A percentile compares a stretch with the other conserved stretches of the same genome.
phyloP scores from a whole-genome alignment of 1,284 basidiomycete species.

The Volvariella volvacea region DNA sequence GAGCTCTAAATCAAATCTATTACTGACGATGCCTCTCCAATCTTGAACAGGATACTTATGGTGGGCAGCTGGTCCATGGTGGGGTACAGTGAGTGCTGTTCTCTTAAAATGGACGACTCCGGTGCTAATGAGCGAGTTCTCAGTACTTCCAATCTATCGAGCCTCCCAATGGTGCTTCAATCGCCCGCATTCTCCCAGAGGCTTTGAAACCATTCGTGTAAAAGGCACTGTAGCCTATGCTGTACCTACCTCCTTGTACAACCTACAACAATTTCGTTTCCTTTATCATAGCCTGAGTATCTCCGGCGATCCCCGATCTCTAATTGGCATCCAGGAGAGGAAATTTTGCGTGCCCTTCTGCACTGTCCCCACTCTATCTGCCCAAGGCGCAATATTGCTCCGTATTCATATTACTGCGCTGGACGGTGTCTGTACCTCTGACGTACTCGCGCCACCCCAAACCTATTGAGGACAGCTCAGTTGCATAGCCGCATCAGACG shows the following conservation, averaged over 20 bases:
- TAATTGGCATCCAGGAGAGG: too few species aligned
- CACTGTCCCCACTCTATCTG: too few species aligned
- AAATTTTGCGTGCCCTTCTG: too few species aligned
- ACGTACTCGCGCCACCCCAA: too few species aligned
- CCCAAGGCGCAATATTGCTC: too few species aligned
- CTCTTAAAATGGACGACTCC: background rate
- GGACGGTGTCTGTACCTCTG: too few species aligned
- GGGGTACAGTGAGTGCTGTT: slow-evolving; percentile 41
- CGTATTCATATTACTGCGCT: too few species aligned
- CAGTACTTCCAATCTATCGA: slow-evolving; percentile 61
- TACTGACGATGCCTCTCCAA: background rate
- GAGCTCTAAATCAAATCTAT: background rate
- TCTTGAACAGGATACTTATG: slow-evolving; percentile 29
- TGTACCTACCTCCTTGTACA: background rate
- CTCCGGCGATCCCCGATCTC: too few species aligned
- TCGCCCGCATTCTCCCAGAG: slow-evolving; percentile 48
- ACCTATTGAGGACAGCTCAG: too few species aligned
- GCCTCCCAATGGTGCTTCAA: slow-evolving; percentile 48
- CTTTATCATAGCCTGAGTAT: too few species aligned
- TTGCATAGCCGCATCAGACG: too few species aligned
- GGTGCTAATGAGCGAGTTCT: slow-evolving; percentile 6
- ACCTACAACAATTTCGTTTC: too few species aligned
- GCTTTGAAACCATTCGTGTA: slow-evolving; percentile 52
- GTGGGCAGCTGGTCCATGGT: slow-evolving; percentile 62
- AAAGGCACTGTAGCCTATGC: slow-evolving; percentile 9